Conservation (phyloP, 345 rosid species). For the Raphanus raphanistrum region DNA sequence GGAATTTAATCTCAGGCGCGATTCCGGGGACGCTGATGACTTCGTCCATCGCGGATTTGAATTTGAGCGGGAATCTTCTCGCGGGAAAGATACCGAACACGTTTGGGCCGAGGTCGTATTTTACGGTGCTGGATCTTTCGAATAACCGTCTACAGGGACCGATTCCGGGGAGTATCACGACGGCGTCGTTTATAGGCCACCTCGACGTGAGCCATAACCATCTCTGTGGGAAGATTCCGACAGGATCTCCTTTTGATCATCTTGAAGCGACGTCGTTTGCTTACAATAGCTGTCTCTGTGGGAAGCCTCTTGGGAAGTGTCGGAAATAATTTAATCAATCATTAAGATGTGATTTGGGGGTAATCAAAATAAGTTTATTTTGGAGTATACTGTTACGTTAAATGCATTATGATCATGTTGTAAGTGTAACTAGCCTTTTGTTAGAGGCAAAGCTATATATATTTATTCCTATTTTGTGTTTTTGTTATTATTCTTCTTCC, state of each 20-base stretch:
- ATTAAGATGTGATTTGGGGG: background rate
- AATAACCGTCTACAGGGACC: constrained; percentile 62
- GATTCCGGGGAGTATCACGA: constrained; percentile 55
- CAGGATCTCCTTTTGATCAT: constrained; percentile 73
- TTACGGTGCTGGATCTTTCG: constrained; percentile 73
- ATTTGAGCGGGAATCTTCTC: constrained; percentile 56
- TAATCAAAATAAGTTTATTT: no score
- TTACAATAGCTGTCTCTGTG: constrained; percentile 73
- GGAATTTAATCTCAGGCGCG: constrained; percentile 56
- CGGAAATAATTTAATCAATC: constrained; percentile 14
- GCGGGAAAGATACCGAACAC: constrained; percentile 69
- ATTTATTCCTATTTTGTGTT: no score
- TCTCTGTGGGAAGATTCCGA: constrained; percentile 79
- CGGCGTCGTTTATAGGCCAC: constrained; percentile 65
- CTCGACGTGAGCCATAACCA: constrained; percentile 80
- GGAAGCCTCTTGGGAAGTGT: constrained; percentile 73
- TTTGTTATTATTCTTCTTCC: no score
- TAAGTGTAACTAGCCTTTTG: no score
- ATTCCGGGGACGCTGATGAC: constrained; percentile 61
- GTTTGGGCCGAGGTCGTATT: constrained; percentile 67
- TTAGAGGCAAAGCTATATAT: no score
- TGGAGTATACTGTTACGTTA: no score
- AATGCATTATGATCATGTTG: no score
- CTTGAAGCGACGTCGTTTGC: constrained; percentile 63
- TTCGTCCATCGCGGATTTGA: constrained; percentile 66